Evolutionary conservation across 306 rosid species (phyloP).

Genomic region (Vachellia collinsii): DNA sequence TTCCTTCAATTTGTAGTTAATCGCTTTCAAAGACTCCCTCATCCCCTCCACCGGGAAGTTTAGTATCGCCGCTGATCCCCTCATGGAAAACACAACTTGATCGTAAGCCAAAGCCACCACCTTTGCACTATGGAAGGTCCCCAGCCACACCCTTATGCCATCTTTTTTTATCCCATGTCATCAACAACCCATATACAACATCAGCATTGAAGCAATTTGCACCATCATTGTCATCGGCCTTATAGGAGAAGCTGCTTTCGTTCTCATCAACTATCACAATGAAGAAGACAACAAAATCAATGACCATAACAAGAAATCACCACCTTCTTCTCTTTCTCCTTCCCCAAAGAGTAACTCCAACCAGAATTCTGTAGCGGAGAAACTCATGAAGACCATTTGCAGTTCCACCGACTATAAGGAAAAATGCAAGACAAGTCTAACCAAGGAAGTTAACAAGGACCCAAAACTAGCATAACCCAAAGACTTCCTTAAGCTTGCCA

Average conservation of each 20-base stretch:
- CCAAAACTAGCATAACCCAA: conserved; percentile 44
- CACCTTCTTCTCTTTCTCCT: neutral
- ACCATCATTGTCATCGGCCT: conserved; percentile 43
- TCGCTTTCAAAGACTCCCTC: no score
- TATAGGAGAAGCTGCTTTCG: conserved; percentile 44
- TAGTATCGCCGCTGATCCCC: no score
- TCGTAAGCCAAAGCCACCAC: no score
- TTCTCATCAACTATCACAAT: neutral
- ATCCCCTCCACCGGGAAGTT: no score
- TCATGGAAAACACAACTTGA: no score
- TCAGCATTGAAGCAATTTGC: conserved; percentile 47
- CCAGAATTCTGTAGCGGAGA: neutral
- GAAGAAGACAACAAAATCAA: neutral
- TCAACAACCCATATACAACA: no score
- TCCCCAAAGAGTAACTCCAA: neutral
- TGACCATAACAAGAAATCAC: neutral
- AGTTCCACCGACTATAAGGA: conserved; percentile 53
- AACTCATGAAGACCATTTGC: conserved; percentile 52
- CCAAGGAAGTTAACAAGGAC: conserved; percentile 19
- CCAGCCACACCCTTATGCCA: no score
- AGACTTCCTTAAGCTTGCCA: conserved; percentile 57
- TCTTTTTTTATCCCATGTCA: no score
- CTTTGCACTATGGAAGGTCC: no score
- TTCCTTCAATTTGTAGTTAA: no score
- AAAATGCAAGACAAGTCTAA: conserved; percentile 56